Percentiles rank a stretch among this genome's conserved stretches.
Evolutionary conservation across 1,139 yeast genomes (phyloP).

Genomic region (Debaryomyces fabryi): DNA sequence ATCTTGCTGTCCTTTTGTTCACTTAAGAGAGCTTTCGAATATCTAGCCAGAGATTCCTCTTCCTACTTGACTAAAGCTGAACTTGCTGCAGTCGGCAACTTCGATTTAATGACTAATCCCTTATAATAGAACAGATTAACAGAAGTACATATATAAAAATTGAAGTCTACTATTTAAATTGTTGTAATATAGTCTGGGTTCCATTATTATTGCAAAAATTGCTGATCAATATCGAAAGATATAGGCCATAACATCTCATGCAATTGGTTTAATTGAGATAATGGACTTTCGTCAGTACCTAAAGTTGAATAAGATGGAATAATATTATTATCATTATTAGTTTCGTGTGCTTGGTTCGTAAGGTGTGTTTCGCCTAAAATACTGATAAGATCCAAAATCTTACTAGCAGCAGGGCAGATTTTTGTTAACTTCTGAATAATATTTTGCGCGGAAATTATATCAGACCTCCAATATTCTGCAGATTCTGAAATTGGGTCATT

Average conservation of each 20-base stretch:
- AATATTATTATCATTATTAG: slow-evolving; percentile 40
- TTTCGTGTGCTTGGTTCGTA: too few relatives aligned
- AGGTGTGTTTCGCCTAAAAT: not conserved
- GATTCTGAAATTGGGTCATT: slow-evolving; percentile 53
- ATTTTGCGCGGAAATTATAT: not conserved
- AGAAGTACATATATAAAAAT: too few relatives aligned
- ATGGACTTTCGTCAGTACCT: not conserved
- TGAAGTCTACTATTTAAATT: too few relatives aligned
- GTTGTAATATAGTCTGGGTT: too few relatives aligned
- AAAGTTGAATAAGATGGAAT: not conserved
- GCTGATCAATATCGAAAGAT: not conserved
- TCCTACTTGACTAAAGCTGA: too few relatives aligned
- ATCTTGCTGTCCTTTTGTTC: too few relatives aligned
- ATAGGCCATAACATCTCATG: not conserved
- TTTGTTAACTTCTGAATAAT: not conserved
- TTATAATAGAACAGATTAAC: too few relatives aligned
- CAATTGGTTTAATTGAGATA: not conserved
- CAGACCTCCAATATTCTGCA: slow-evolving; percentile 20
- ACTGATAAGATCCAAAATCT: not conserved
- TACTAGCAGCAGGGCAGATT: not conserved
- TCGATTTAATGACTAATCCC: too few relatives aligned
- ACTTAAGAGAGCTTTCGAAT: too few relatives aligned
- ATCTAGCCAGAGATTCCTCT: too few relatives aligned
- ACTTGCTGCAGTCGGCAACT: too few relatives aligned
- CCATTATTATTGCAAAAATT: too few relatives aligned